A percentile compares a stretch with the other conserved stretches of the same genome.
Evolutionary conservation across 2,329 filamentous ascomycete genomes (phyloP).

Genomic region (Zymoseptoria ardabiliae): DNA sequence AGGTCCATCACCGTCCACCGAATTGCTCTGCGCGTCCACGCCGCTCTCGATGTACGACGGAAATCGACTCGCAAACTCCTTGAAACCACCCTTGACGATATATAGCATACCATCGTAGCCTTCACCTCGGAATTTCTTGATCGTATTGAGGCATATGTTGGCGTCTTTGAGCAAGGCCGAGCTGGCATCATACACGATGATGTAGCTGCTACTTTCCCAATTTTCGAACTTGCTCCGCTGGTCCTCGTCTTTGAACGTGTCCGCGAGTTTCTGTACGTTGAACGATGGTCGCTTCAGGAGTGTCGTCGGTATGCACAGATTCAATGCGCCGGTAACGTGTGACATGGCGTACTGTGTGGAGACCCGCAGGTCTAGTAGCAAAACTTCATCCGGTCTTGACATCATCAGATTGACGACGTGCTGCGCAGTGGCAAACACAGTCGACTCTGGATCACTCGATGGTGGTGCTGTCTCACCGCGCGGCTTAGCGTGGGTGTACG

Average conservation of each 20-base stretch:
- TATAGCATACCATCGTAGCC: conserved; percentile 67
- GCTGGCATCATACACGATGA: conserved; percentile 79
- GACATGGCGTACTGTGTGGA: conserved; percentile 72
- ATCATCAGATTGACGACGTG: conserved; percentile 43
- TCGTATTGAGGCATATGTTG: conserved; percentile 69
- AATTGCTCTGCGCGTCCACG: conserved; percentile 10
- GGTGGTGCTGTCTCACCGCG: conserved; percentile 43
- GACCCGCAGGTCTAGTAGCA: conserved; percentile 80
- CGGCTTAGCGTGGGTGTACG: conserved; percentile 17
- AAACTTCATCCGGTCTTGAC: conserved; percentile 43
- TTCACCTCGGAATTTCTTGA: conserved; percentile 86
- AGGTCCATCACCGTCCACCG: conserved; percentile 45
- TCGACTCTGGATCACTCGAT: conserved; percentile 25
- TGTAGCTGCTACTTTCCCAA: conserved; percentile 67
- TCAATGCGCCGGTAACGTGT: conserved; percentile 73
- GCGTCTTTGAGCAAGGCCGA: conserved; percentile 77
- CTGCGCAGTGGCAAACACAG: conserved; percentile 41
- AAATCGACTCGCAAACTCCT: conserved; percentile 60
- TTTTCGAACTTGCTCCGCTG: conserved; percentile 66
- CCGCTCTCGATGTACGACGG: conserved; percentile 55
- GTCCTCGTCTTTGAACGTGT: conserved; percentile 69
- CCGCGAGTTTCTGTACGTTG: conserved; percentile 76
- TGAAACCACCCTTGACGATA: conserved; percentile 77
- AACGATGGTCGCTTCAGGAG: conserved; percentile 85
- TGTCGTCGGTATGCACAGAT: conserved; percentile 91